Percentiles rank a stretch among this genome's conserved stretches.
These are phyloP conservation scores for Mycogone perniciosa DNA, from an alignment of 2,329 filamentous ascomycete genomes.

Conservation along the genomic window DNA sequence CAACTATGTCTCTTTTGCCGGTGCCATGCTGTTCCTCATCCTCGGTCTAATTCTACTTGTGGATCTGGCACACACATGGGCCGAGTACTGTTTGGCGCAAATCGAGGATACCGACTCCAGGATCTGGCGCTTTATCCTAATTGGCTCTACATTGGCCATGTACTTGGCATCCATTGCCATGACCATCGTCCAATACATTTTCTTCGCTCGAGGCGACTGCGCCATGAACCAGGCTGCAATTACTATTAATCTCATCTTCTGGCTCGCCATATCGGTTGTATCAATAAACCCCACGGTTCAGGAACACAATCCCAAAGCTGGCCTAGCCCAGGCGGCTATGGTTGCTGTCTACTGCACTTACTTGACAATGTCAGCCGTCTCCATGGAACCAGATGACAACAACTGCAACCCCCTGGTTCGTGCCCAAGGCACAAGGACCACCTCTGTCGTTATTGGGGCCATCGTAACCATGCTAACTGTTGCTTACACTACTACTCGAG, in stretches of 20 bases:
- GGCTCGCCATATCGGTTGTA: conserved; percentile 71
- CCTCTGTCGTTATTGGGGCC: conserved; percentile 85
- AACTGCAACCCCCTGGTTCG: conserved; percentile 88
- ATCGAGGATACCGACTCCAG: conserved; percentile 85
- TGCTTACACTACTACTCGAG: conserved; percentile 94
- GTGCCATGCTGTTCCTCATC: conserved; percentile 88
- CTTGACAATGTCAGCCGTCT: conserved; percentile 94
- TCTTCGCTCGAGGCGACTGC: conserved; percentile 77
- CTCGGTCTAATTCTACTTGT: conserved; percentile 88
- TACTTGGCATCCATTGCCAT: conserved; percentile 85
- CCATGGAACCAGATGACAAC: conserved; percentile 93
- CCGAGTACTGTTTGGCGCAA: conserved; percentile 88
- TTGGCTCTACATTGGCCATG: conserved; percentile 91
- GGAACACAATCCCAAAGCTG: conserved; percentile 86
- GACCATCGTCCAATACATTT: conserved; percentile 95
- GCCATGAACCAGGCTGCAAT: conserved; percentile 97
- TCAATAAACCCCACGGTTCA: conserved; percentile 89
- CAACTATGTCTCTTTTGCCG: conserved; percentile 82
- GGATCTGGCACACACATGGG: conserved; percentile 94
- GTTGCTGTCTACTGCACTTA: conserved; percentile 98
- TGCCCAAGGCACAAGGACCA: conserved; percentile 80
- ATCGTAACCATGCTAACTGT: conserved; percentile 96
- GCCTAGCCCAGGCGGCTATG: conserved; percentile 94
- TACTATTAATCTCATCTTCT: conserved; percentile 82
- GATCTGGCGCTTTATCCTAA: conserved; percentile 77